These are phyloP conservation scores for Rhizopogon sp. DNA, from an alignment of 768 basidiomycete genomes.

Conservation along the genomic window DNA sequence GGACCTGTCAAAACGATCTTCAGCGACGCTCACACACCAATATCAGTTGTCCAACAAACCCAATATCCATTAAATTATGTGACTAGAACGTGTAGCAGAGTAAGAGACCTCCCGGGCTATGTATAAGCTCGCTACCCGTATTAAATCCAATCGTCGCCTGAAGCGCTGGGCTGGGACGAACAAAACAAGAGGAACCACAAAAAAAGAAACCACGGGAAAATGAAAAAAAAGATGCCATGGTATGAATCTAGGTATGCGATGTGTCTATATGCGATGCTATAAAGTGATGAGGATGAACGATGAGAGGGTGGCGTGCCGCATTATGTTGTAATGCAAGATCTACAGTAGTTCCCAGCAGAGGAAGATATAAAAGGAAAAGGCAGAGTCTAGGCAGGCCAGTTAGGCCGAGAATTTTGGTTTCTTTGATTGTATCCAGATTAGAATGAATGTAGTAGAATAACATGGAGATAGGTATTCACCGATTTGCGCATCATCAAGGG, in stretches of 20 bases:
- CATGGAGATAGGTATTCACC: constrained; percentile 23
- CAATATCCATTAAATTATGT: constrained; percentile 25
- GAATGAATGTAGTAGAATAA: neutral
- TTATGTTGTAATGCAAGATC: constrained; percentile 13
- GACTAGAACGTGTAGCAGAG: constrained; percentile 8
- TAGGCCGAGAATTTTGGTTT: constrained; percentile 33
- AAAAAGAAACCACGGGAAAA: constrained; percentile 11
- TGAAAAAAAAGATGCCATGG: constrained; percentile 22
- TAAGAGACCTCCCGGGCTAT: constrained; percentile 8
- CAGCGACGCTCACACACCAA: neutral
- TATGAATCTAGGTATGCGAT: constrained; percentile 32
- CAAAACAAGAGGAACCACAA: constrained; percentile 1
- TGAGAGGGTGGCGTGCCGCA: constrained; percentile 11
- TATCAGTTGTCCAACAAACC: constrained; percentile 24
- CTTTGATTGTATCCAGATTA: constrained; percentile 11
- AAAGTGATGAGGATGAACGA: constrained; percentile 13
- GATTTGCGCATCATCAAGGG: constrained; percentile 57
- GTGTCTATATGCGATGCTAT: constrained; percentile 27
- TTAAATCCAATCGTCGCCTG: constrained; percentile 9
- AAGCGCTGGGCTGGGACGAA: constrained; percentile 12
- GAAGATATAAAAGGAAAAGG: constrained; percentile 2
- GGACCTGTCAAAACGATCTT: neutral
- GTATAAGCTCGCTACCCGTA: constrained; percentile 13
- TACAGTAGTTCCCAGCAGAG: constrained; percentile 16
- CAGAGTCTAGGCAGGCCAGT: constrained; percentile 6